Percentiles rank a stretch among this genome's conserved stretches.
Conservation (phyloP, 2,329 filamentous ascomycete species). For the Aureobasidium vineae region DNA sequence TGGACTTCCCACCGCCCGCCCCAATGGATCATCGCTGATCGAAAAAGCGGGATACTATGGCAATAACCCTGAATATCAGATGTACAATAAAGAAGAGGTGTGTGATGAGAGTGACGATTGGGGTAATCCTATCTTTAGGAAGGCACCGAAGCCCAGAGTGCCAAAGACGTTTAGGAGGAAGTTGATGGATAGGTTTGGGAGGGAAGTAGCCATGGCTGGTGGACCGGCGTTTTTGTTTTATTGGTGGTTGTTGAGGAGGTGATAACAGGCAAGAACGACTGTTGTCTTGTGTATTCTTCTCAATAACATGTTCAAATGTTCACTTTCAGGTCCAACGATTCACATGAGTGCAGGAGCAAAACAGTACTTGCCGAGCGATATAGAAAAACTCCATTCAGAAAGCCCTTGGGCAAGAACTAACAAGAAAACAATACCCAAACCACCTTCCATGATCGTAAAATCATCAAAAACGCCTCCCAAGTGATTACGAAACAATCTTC, state of each 20-base stretch:
- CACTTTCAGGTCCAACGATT: background rate
- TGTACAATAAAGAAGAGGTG: conserved; percentile 33
- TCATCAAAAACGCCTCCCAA: background rate
- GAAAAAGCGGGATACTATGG: conserved; percentile 46
- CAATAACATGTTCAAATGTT: too few relatives aligned
- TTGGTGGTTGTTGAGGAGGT: conserved; percentile 59
- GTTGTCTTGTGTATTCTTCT: background rate
- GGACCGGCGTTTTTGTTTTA: conserved; percentile 65
- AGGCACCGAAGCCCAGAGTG: conserved; percentile 32
- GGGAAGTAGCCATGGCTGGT: conserved; percentile 60
- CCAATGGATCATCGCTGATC: conserved; percentile 39
- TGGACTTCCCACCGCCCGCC: conserved; percentile 33
- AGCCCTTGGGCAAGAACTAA: background rate
- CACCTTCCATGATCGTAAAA: background rate
- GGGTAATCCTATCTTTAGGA: conserved; percentile 35
- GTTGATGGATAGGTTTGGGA: conserved; percentile 60
- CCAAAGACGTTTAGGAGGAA: conserved; percentile 45
- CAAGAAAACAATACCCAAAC: background rate
- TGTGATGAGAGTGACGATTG: conserved; percentile 35
- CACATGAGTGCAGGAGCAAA: too few relatives aligned
- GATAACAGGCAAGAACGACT: background rate
- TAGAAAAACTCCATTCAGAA: background rate
- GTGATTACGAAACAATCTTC: conserved; percentile 3
- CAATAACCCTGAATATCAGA: conserved; percentile 27
- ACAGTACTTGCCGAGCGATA: background rate